phyloP scores from a whole-genome alignment of 1,284 basidiomycete genomes.

The Ceratobasidium sp. region DNA sequence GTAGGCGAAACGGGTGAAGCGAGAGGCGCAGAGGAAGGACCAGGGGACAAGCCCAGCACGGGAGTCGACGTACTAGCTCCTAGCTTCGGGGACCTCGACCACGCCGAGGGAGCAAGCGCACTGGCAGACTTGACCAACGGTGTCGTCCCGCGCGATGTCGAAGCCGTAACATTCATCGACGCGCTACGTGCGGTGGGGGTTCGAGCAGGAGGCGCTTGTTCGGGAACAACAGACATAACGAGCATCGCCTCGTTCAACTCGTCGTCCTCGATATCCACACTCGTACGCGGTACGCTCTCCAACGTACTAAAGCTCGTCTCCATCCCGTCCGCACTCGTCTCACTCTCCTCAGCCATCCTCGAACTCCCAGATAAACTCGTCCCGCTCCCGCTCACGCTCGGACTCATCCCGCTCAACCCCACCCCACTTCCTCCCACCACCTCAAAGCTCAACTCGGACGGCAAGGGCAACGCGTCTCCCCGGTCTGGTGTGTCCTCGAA shows the following conservation, averaged over 20 bases:
- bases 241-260: conserved; percentile 80
- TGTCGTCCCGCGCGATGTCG: conserved; percentile 19
- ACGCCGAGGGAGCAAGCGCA: conserved; percentile 48
- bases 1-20: conserved; percentile 13
- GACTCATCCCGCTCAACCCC: conserved; percentile 26
- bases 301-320: conserved; percentile 55
- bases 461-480: conserved; percentile 67
- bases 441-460: conserved; percentile 40
- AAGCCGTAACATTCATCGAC: conserved; percentile 20
- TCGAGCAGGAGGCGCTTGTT: conserved; percentile 47
- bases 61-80: conserved; percentile 49
- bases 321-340: conserved; percentile 31
- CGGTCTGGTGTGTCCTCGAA: conserved; percentile 83
- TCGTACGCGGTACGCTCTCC: conserved; percentile 49
- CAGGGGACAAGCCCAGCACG: conserved; percentile 40
- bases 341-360: not conserved
- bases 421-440: conserved; percentile 7
- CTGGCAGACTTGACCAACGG: conserved; percentile 44
- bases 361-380: conserved; percentile 31
- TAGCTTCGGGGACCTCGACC: conserved; percentile 49
- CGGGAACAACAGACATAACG: conserved; percentile 76
- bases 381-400: conserved; percentile 15
- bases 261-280: conserved; percentile 68
- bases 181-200: conserved; percentile 45
- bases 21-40: not conserved